Evolutionary conservation across 1,139 yeast species (phyloP).

Genomic region (Protomyces pachydermus): DNA sequence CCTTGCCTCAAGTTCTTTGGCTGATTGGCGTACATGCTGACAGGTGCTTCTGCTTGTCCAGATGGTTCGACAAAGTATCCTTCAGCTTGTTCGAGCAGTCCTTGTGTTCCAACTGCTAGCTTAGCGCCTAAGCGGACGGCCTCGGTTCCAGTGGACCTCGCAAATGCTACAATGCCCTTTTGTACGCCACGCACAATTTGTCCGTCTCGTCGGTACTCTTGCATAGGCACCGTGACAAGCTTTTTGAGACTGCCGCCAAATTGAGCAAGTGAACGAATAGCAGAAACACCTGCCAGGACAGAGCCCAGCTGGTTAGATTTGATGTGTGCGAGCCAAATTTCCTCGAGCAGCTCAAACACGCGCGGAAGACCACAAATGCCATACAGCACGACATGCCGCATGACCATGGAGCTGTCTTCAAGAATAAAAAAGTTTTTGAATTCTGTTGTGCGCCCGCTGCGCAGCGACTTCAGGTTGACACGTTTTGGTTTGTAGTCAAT

Average conservation of each 20-base stretch:
- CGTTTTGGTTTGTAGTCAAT: conserved; percentile 91
- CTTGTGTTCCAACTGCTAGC: conserved; percentile 84
- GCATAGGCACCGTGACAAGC: conserved; percentile 64
- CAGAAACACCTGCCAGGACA: conserved; percentile 75
- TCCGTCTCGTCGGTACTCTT: conserved; percentile 70
- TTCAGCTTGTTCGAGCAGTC: conserved; percentile 73
- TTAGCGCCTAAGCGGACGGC: conserved; percentile 76
- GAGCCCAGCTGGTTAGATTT: conserved; percentile 71
- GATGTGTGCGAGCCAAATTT: conserved; percentile 83
- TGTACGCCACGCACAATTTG: conserved; percentile 64
- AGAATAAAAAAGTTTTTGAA: conserved; percentile 80
- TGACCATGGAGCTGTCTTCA: conserved; percentile 71
- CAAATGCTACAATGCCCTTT: conserved; percentile 72
- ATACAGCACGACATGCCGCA: conserved; percentile 59
- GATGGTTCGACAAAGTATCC: conserved; percentile 38
- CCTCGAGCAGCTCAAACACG: conserved; percentile 53
- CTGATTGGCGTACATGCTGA: conserved; percentile 80
- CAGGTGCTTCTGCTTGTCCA: conserved; percentile 34
- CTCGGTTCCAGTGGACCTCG: conserved; percentile 76
- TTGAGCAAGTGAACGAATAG: conserved; percentile 69
- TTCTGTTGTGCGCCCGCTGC: conserved; percentile 82
- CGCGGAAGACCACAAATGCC: conserved; percentile 73
- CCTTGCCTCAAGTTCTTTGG: conserved; percentile 72
- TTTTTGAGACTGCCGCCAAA: conserved; percentile 76
- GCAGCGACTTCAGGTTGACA: conserved; percentile 72